These are phyloP conservation scores for Cryptosporidium bovis DNA, from an alignment of 169 alveolate genomes.

Conservation along the genomic window DNA sequence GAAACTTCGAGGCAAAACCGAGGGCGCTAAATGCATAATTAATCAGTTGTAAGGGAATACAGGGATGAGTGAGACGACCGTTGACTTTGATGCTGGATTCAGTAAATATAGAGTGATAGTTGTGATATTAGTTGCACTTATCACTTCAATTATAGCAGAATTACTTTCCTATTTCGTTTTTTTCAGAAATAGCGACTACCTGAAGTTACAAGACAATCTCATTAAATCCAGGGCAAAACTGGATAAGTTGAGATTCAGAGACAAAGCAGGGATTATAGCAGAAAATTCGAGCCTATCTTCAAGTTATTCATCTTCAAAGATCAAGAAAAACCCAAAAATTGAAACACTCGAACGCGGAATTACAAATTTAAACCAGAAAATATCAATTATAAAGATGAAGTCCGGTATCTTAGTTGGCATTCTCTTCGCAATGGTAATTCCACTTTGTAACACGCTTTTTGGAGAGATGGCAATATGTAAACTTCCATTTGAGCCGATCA, in stretches of 20 bases:
- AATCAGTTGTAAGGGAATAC: background rate
- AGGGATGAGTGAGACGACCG: slow-evolving; percentile 6
- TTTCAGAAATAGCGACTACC: slow-evolving; percentile 30
- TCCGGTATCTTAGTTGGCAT: slow-evolving; percentile 56
- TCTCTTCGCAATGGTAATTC: slow-evolving; percentile 44
- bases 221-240: slow-evolving; percentile 18
- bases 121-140: slow-evolving; percentile 12
- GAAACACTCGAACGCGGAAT: slow-evolving; percentile 57
- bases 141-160: slow-evolving; percentile 40
- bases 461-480: slow-evolving; percentile 59
- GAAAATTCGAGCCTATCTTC: slow-evolving; percentile 62
- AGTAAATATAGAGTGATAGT: slow-evolving; percentile 43
- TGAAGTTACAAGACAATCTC: slow-evolving; percentile 47
- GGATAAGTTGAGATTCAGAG: slow-evolving; percentile 52
- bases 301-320: background rate
- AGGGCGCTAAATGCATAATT: background rate
- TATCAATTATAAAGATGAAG: slow-evolving; percentile 51
- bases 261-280: slow-evolving; percentile 51
- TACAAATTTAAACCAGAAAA: slow-evolving; percentile 31
- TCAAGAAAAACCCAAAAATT: slow-evolving; percentile 51
- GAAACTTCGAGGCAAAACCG: background rate
- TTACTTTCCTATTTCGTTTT: slow-evolving; percentile 43
- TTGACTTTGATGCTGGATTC: slow-evolving; percentile 12
- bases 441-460: slow-evolving; percentile 24
- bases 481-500: slow-evolving; percentile 67